These are phyloP conservation scores for Geosmithia putterillii DNA, from an alignment of 2,329 filamentous ascomycete genomes.

Conservation along the genomic window DNA sequence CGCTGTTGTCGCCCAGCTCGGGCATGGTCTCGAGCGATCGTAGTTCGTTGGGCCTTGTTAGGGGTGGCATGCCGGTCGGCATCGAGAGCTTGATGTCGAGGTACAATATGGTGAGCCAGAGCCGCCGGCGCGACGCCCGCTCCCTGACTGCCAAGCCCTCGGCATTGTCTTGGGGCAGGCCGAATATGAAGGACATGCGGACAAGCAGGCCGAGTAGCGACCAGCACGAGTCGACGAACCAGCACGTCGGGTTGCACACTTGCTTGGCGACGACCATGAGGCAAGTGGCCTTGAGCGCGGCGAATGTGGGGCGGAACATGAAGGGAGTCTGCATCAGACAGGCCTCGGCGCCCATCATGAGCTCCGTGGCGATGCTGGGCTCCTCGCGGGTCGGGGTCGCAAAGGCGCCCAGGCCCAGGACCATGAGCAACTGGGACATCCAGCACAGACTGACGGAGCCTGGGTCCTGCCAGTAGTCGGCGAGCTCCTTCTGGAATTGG, in stretches of 20 bases:
- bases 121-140: conserved; percentile 13
- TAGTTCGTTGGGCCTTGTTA: conserved; percentile 18
- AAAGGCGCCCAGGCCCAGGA: conserved; percentile 20
- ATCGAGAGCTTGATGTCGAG: conserved; percentile 22
- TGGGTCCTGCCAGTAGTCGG: conserved; percentile 18
- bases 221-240: conserved; percentile 22
- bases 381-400: conserved; percentile 14
- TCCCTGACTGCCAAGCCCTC: conserved; percentile 11
- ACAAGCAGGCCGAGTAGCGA: conserved; percentile 20
- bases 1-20: conserved; percentile 8
- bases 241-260: conserved; percentile 22
- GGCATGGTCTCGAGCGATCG: conserved; percentile 11
- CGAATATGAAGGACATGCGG: conserved; percentile 19
- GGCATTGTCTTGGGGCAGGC: conserved; percentile 17
- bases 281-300: conserved; percentile 15
- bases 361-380: conserved; percentile 16
- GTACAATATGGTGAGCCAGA: conserved; percentile 22
- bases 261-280: conserved; percentile 22
- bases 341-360: conserved; percentile 23
- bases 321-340: conserved; percentile 24
- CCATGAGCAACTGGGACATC: conserved; percentile 21
- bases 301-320: conserved; percentile 21
- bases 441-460: conserved; percentile 15
- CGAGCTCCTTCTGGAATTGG: conserved; percentile 15
- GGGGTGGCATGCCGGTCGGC: conserved; percentile 20